phyloP scores from a whole-genome alignment of 2,329 filamentous ascomycete genomes.

The Penicillium hordei region DNA sequence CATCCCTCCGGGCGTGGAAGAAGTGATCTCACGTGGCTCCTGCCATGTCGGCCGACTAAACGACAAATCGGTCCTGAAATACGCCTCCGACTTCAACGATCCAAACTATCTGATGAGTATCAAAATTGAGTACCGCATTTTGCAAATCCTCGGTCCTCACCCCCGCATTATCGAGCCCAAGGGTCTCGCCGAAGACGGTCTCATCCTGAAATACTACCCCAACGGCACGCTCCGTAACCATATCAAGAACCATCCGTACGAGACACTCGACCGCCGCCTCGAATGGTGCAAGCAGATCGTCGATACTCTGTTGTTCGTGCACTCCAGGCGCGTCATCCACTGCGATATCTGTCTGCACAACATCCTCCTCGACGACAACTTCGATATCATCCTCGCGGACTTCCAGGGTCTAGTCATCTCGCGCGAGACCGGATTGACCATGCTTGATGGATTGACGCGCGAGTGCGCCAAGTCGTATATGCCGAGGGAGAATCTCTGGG shows the following conservation, averaged over 20 bases:
- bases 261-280: slow-evolving; percentile 6
- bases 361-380: slow-evolving; percentile 13
- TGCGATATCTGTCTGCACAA: slow-evolving; percentile 4
- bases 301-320: slow-evolving; percentile 19
- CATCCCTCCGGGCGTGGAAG: slow-evolving; percentile 12
- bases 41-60: slow-evolving; percentile 10
- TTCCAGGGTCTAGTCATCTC: slow-evolving; percentile 20
- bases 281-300: slow-evolving; percentile 22
- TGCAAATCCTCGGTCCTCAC: slow-evolving; percentile 11
- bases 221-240: slow-evolving; percentile 13
- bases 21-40: slow-evolving; percentile 15
- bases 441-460: slow-evolving; percentile 18
- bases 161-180: slow-evolving; percentile 11
- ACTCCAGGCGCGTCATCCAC: slow-evolving; percentile 12
- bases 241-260: background rate
- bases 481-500: slow-evolving; percentile 7
- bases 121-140: slow-evolving; percentile 11
- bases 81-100: slow-evolving; percentile 8
- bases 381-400: slow-evolving; percentile 15
- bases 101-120: background rate
- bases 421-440: background rate
- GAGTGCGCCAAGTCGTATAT: slow-evolving; percentile 17
- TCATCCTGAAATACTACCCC: slow-evolving; percentile 15
- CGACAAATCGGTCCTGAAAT: slow-evolving; percentile 17
- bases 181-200: slow-evolving; percentile 13